A percentile compares a stretch with the other conserved stretches of the same genome.
Conservation (phyloP, 1,139 yeast species). For the Geotrichum reessii region DNA sequence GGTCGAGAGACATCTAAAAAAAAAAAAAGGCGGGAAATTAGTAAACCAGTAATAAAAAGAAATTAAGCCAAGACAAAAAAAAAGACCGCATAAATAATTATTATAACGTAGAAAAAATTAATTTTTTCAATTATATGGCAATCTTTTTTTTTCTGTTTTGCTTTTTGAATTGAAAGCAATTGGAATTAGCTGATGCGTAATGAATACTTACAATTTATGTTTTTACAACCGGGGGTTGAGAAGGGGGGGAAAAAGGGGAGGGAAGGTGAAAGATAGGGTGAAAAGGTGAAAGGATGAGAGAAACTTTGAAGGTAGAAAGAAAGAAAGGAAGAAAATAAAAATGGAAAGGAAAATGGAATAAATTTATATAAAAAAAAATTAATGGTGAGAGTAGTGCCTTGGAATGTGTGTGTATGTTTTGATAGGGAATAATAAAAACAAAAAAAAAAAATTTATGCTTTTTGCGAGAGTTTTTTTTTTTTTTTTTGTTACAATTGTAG, state of each 20-base stretch:
- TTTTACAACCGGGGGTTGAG: conserved; percentile 5
- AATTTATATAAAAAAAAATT: not conserved
- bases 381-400: not conserved
- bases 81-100: no score
- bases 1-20: conserved; percentile 20
- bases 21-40: not conserved
- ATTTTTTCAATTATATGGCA: not conserved
- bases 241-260: not conserved
- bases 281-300: not conserved
- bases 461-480: not conserved
- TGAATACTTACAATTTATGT: not conserved
- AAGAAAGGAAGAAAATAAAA: not conserved
- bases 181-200: not conserved
- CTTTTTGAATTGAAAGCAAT: no score
- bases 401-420: not conserved
- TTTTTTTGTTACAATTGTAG: not conserved
- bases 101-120: not conserved
- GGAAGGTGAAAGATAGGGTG: no score
- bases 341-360: not conserved
- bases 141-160: no score
- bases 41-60: no score
- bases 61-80: not conserved
- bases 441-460: not conserved
- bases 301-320: not conserved
- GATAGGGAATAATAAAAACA: not conserved